Base-by-base conservation (phyloP, 164 flowering plant genomes). In the Houttuynia cordata region DNA sequence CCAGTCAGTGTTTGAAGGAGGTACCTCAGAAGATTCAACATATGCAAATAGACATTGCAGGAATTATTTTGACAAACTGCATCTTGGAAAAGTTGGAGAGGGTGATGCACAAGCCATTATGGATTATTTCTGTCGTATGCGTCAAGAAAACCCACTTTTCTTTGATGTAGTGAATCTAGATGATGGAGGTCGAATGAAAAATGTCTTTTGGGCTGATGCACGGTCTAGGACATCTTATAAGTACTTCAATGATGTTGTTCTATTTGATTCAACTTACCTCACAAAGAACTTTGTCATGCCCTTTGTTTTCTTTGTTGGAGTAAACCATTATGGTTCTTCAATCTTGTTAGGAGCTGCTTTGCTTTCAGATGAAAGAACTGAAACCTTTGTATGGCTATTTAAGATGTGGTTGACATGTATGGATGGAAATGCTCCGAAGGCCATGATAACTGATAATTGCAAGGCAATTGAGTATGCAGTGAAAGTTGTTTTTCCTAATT, bases 141-240 rank as follows among this genome's bases (percentile, higher is more conserved):
- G 62, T 53, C 23, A 20, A 24, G 64, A 67, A 7, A 42, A 56
- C 57, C 70, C 70, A 50, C 45, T 55, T 6, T 71, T 59, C 47
- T 63, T 67, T 57, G 62, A 63, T 49, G 24, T 62, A 13, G 55
- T 71, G 55, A 55, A 63, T 56, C 15, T 71, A 50, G 70, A 63
- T 25, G n/a, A n/a, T n/a, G 60, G 59, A 47, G 62, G 63, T 51
- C 67, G 51, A 22, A 40, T 63, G 9, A 59, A 56, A 4, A 67
- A 60, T 52, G 40, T 64, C 18, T 71, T 71, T 52, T 62, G 70
- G 74, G 61, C 64, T 3, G 70, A 66, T 55, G 58, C 70, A 45
- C 63, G 60, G 47, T 59, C 67, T 41, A 51, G 39, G 45, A 12
- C 55, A 55, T 69, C 66, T 47, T 70, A 65, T 51, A 24, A 24